Base-by-base conservation (phyloP, 2,329 filamentous ascomycete species). In the Microcyclospora tardicrescens region DNA sequence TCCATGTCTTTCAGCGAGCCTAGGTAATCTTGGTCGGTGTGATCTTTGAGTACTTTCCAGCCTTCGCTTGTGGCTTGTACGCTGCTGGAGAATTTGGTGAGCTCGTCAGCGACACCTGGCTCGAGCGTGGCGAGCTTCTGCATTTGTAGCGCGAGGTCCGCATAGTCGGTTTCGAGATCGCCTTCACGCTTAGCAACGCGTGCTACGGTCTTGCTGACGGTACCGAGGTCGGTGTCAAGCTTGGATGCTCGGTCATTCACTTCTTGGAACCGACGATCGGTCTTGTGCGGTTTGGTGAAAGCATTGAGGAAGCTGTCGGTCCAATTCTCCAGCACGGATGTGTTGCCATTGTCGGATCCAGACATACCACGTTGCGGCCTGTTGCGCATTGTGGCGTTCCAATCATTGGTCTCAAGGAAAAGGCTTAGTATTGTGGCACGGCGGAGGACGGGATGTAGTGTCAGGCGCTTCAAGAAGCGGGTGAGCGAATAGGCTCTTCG, bases 291-390 rank as follows among this genome's bases (percentile, higher is more conserved):
- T 62, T 96, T 98, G 35, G 83, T 87, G 56, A 98, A 98, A 30
- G 86, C 89, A 58, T 96, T 96, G 61, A 98, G 82, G 57, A 96
- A 93, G 28, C 83, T 93, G 60, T 98, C 91, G 31, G 91, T 85
- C 57, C 96, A 85, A 53, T 84, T 87, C 58, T 98, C 91, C 52
- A 98, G 91, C 33, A 96, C 84, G 30, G 86, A 80, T 10, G 72
- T 71, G 16, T 70, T 70, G 6, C 64, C 62, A 29, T 55, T 59
- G 8, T 61, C 59, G 11, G 61, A 59, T 10, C 62, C 58, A 36
- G 58, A 63, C 44, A 62, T 59, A 19, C 70, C 73, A 34, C 89
- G 73, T 37, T 75, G 71, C 10, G 80, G 75, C 35, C 86, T 77
- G 48, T 77, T 76, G 53, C 79, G 79, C 87, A 98, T 95, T 34